Base-by-base conservation (phyloP, 2,329 filamentous ascomycete genomes). In the Scytalidium lignicola region DNA sequence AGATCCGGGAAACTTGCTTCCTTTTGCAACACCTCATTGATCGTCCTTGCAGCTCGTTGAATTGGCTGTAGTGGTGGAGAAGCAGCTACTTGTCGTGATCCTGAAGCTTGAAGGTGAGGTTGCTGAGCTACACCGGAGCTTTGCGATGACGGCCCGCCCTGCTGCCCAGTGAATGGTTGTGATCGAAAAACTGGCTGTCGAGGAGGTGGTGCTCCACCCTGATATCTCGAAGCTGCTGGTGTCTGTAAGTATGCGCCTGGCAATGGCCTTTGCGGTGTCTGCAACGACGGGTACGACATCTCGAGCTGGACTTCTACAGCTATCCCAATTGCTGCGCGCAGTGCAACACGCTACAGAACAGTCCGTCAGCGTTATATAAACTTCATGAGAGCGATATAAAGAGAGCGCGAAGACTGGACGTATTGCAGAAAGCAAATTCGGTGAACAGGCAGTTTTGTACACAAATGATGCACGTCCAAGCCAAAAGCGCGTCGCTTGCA, bases 1-100 rank as follows among this genome's bases (percentile, higher is more conserved):
- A 99, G 74, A 55, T 95, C 89, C 6, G 91, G 91, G 63, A 90
- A 99, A 63, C 82, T 82, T 60, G 84, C 82, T 63, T 97, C 92
- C 51, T 78, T 75, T 51, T 81, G 75, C 41, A 97, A 72, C 41
- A 87, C 85, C 56, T 83, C 79, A 67, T 95, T 95, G 66, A 99
- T 85, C 18, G 87, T 91, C 56, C 77, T 79, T 43, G 90, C 89
- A 18, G 90, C 93, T 67, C 89, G 87, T 57, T 88, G 79, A 51
- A 95, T 79, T 0, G 88, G 86, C 41, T 81, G 82, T 43, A 86
- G 62, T n/a, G 70, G 65, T 51, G 76, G 74, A 48, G 71, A 67
- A 55, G 75, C 70, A 28, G 74, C 62, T 69, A 22, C 66, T 61
- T 18, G 71, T 39, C 68, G 56, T 17, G 67, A 60, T 17, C 68